Base-by-base conservation (phyloP, 345 rosid genomes). In the Toxicodendron radicans region DNA sequence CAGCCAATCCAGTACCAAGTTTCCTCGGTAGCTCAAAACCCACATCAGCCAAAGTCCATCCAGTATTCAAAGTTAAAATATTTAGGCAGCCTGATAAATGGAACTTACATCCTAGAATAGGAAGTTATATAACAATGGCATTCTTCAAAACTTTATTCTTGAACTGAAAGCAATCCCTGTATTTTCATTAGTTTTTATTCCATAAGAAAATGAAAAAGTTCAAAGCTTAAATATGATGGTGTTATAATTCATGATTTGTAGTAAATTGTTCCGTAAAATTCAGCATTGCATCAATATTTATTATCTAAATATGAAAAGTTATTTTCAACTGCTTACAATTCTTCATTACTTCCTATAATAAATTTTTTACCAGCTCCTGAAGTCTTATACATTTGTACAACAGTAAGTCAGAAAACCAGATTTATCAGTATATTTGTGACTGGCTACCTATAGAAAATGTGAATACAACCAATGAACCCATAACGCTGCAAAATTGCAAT, bases 21-120 rank as follows among this genome's bases (percentile, higher is more conserved):
- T 57, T 66, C 69, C 70, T 23, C 35, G 21, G 56, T 14, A 71
- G 38, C 51, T 23, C 14, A 24, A 24, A 48, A 56, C 54, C 33
- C 38, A 57, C 5, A 2, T 21, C 58, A 78, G 58, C 33, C 51
- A 35, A n/a, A 64, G 49, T 38, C 41, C 59, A 68, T 68, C 77
- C 11, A 7, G 52, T 24, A 30, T 51, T 60, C 13, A 16, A 16
- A 61, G 7, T 62, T 38, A 56, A 43, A 11, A 59, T 12, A 5
- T 59, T 65, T 10, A 57, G 58, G 43, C 45, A 67, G n/a, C 67
- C 49, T 51, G 62, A 51, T 18, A 35, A 57, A 38, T 38, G 43
- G 43, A 38, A 7, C 9, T 38, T 38, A 38, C 43, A 38, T 38
- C 43, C 43, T 38, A 38, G 43, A 38, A 38, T 5, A 38, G 8